Evolutionary conservation across 768 basidiomycete species (phyloP), one percentile per base, ranked within the genome.

Genomic region (Pluteus cervinus): DNA sequence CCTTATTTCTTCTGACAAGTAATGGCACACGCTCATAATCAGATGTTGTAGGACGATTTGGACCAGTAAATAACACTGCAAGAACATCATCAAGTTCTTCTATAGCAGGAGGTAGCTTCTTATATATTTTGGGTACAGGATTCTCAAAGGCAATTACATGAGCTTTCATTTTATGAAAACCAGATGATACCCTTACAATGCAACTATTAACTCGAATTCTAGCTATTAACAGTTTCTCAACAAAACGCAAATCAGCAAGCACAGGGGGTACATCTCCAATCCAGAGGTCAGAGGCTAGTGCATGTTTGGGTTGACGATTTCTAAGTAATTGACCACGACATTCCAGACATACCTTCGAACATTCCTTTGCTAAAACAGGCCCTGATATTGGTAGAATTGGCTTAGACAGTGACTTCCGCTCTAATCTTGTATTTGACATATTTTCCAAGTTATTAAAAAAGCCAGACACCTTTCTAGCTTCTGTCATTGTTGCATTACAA

Each of bases 101-200:
- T 7, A 26, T 35, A 4, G 42, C 29, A 5, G 51, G 53, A 58
- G n/a, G n/a, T n/a, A n/a, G n/a, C n/a, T n/a, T n/a, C n/a, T n/a
- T n/a, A n/a, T n/a, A n/a, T n/a, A n/a, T 35, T 16, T 51, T 54
- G 0, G 33, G 29, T 12, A 46, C 45, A 0, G 57, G 56, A 14
- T 46, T 38, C 15, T 46, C 48, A 43, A 54, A 57, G 5, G 46
- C 40, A 7, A 61, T 43, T 0, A 47, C 54, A 49, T 61, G 57
- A 3, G 49, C 53, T 21, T 17, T 25, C 50, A 55, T 48, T 21
- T 49, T 53, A 23, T 11, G 31, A 22, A 18, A 23, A 24, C 5
- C n/a, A n/a, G n/a, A n/a, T n/a, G n/a, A n/a, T n/a, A n/a, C n/a
- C n/a, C n/a, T n/a, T n/a, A n/a, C n/a, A n/a, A n/a, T n/a, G n/a